Conservation (phyloP, 2,329 filamentous ascomycete genomes). For the Teratosphaeria zuluensis region DNA sequence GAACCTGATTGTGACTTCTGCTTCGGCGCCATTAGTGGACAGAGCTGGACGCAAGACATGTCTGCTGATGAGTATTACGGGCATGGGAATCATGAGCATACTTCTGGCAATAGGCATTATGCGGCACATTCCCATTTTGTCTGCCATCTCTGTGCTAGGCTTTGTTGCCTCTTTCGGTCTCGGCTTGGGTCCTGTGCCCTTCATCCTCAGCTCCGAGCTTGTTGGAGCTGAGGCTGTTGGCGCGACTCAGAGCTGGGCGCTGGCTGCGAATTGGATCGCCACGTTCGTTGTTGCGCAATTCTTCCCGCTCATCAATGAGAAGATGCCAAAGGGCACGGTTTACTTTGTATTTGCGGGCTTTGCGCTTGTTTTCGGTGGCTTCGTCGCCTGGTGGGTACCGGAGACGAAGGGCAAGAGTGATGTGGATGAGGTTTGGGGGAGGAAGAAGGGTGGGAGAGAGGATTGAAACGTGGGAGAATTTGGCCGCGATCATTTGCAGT, state of each 20-base stretch:
- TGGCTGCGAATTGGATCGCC: conserved; percentile 79
- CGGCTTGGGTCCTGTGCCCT: conserved; percentile 86
- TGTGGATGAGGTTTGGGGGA: conserved; percentile 84
- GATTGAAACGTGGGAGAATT: conserved; percentile 1
- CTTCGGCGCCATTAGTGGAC: conserved; percentile 76
- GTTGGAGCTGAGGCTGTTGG: conserved; percentile 86
- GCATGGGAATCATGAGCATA: conserved; percentile 72
- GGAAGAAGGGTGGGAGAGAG: conserved; percentile 31
- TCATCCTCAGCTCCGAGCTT: conserved; percentile 84
- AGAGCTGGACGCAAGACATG: conserved; percentile 79
- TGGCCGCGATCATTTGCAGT: background rate
- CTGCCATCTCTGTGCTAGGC: conserved; percentile 67
- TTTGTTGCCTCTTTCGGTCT: conserved; percentile 89
- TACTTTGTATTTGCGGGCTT: conserved; percentile 85
- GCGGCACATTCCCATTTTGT: conserved; percentile 61
- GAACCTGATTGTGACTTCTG: conserved; percentile 74
- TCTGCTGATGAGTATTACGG: conserved; percentile 69
- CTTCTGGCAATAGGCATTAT: conserved; percentile 73
- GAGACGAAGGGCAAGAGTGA: conserved; percentile 81
- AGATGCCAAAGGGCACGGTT: conserved; percentile 70
- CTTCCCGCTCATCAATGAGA: conserved; percentile 77
- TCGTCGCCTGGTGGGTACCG: conserved; percentile 64
- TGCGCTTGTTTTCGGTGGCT: conserved; percentile 58
- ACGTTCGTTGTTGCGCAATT: conserved; percentile 92
- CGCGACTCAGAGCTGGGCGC: conserved; percentile 77